Base-by-base conservation (phyloP, 148 eudicot species). In the Drosera capensis region DNA sequence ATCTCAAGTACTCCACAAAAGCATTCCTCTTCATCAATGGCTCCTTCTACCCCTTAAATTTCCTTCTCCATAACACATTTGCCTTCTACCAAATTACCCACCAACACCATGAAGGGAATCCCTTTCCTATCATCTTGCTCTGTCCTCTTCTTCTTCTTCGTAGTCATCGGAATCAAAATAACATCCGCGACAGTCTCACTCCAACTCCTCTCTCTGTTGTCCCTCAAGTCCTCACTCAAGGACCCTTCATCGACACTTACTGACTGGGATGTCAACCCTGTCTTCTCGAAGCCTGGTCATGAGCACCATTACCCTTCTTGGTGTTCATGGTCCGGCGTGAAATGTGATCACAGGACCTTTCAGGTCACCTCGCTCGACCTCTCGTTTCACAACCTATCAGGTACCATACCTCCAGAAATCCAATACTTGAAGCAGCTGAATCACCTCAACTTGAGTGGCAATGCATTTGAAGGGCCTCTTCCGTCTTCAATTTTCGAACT, bases 311-410 rank as follows among this genome's bases (percentile, higher is more conserved):
- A 49, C 21, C 43, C 82, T 34, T 48, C 60, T 40, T 68, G 74
- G 92, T 90, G 99, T 40, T 51, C 72, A 2, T 90, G 99, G 99
- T 65, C 84, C 14, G 95, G 99, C 1, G 46, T 90, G 46, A 59
- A 59, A 46, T 90, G 99, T 42, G 69, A 65, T 49, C 58, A 7
- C 7, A 22, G 43, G 1, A 48, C 68, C 12, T 48, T 28, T 28
- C 63, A 54, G 11, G 59, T 90, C 43, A 67, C 51, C 2, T 50
- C 64, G 0, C 57, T 90, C n/a, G 82, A 90, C 58, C 68, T 90
- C 56, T 78, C 95, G 0, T 38, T 36, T 0, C 74, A 77, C 11
- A 78, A 74, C 46, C 74, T 90, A 31, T 80, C 99, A 2, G 99
- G 99, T 25, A 38, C 16, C 0, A 60, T 90, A 40, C 74, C 85